A percentile compares a stretch with the other conserved stretches of the same genome.
Evolutionary conservation across 495 filamentous ascomycete species (phyloP).

Genomic region (Penicillium dipodomyicola): DNA sequence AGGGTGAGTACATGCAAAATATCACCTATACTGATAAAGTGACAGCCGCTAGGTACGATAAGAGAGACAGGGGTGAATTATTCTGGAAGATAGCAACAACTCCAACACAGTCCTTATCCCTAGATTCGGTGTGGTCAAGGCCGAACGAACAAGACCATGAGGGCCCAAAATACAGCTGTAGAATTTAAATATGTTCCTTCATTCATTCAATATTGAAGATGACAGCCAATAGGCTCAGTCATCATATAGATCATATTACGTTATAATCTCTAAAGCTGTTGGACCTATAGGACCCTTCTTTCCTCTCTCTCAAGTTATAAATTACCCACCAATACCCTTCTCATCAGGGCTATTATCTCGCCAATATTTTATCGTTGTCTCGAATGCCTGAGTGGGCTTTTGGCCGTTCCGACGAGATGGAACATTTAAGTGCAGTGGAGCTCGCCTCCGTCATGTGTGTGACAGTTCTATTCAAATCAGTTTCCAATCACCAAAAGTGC

Average conservation of each 20-base stretch:
- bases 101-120: neutral
- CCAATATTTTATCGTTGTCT: neutral
- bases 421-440: slow-evolving; percentile 28
- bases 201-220: neutral
- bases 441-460: slow-evolving; percentile 34
- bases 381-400: neutral
- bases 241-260: neutral
- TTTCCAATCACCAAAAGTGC: neutral
- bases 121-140: neutral
- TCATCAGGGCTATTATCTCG: neutral
- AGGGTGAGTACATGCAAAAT: neutral
- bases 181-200: neutral
- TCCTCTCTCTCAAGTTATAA: neutral
- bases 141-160: neutral
- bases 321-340: neutral
- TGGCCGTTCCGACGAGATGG: neutral
- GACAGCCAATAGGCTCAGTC: neutral
- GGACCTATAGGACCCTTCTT: neutral
- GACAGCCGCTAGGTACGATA: neutral
- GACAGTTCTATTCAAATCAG: slow-evolving; percentile 29
- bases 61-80: neutral
- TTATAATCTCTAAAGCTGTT: neutral
- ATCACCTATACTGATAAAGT: neutral
- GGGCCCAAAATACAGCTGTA: neutral
- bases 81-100: neutral